Base-by-base conservation (phyloP, 306 rosid species). In the Neltuma alba region DNA sequence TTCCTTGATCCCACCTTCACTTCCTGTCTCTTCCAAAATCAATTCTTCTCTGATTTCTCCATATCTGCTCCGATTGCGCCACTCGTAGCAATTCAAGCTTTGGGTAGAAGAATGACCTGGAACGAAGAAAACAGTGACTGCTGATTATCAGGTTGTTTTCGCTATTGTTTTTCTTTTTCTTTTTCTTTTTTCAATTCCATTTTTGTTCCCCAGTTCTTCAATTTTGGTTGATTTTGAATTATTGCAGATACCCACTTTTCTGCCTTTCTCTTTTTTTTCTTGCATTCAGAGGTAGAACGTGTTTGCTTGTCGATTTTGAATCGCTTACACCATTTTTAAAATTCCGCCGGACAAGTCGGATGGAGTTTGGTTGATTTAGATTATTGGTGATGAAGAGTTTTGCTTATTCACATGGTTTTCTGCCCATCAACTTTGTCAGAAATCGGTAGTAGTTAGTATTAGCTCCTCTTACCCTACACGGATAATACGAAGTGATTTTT, bases 401-500 rank as follows among this genome's bases (percentile, higher is more conserved):
- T 21, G 11, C 36, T 14, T 70, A 16, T 48, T 62, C 48, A 70
- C 65, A 76, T 85, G 86, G 74, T 76, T 65, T 74, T 80, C 40
- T 34, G 64, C 57, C n/a, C 50, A 23, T 60, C 65, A 36, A 44
- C 50, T 71, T 57, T 42, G 79, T 50, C 57, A 37, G 83, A 78
- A 70, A 79, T 44, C 37, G 33, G 55, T 40, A 54, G 23, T 20
- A 55, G 60, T 66, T 78, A 52, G 69, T 76, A 28, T 37, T 82
- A 76, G 82, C 38, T 72, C 60, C 62, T 72, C 33, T 83, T 68
- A 45, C 5, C 31, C 62, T 63, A 65, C 73, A 79, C 71, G 57
- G 74, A 84, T 76, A 75, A 60, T 80, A 31, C n/a, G 70, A 79
- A 37, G 42, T 80, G 15, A 64, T 76, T 83, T 75, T 31, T 37